Base-by-base conservation (phyloP, 208 protist species). In the Crithidia bombi region DNA sequence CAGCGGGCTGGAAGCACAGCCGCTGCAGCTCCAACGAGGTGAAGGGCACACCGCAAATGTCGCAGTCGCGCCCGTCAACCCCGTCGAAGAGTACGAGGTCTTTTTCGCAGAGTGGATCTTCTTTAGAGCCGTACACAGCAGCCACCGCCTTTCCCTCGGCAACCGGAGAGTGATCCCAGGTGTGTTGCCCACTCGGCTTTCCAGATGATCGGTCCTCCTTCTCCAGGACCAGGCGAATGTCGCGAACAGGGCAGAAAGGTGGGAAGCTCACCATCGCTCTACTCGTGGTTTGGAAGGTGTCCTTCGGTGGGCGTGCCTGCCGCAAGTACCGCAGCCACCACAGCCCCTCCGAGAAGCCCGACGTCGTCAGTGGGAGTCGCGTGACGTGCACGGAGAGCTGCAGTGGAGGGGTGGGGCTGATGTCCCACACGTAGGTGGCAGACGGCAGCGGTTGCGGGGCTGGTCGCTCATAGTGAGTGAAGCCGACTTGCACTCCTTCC, bases 1-100 rank as follows among this genome's bases (percentile, higher is more conserved):
- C 51, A 17, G 51, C 10, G 51, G 51, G 51, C 28, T 25, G 30
- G 17, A 57, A 57, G 30, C 51, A 57, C 51, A 57, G 51, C 51
- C 38, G 51, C 51, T 57, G 51, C 51, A 57, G 51, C 51, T 57
- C 51, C 5, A 57, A 19, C 51, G 51, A 57, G 25, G 51, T 57
- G 51, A 57, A 57, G 30, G 51, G 51, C 15, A 57, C 51, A 39
- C 17, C 51, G 9, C 17, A 39, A 4, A 57, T 19, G 15, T 57
- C 51, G 26, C 30, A 11, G 51, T 57, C 51, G 51, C 26, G 15
- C 1, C 4, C 51, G 1, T 15, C 28, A 38, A 11, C 51, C 14
- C 6, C 51, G 15, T 6, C 25, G 30, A 57, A 35, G 28, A 33
- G 25, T 5, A 38, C 0, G 6, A 57, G 51, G 26, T 57, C 51